Base-by-base conservation (phyloP, 2,329 filamentous ascomycete genomes). In the Sclerotinia minor region DNA sequence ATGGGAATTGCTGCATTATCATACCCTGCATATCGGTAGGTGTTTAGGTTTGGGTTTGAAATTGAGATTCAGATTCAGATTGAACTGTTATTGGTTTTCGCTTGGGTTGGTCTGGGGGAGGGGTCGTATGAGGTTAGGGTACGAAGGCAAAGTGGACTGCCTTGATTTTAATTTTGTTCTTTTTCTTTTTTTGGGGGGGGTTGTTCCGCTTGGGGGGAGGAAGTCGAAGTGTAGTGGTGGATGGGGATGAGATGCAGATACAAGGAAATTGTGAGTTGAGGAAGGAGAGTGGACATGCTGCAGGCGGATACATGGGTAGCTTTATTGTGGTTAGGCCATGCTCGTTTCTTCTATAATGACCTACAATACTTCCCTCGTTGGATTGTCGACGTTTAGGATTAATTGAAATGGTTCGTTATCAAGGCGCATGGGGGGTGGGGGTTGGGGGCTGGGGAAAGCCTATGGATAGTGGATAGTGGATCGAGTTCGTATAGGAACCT, bases 1-100 rank as follows among this genome's bases (percentile, higher is more conserved):
- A 61, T 61, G 45, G 59, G 59, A 26, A 61, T 38, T 61, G 59
- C 59, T 61, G 45, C 32, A 61, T 41, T 50, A 61, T 61, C 59
- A 61, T 61, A 61, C 59, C 59, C 59, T 61, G 59, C 45, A 61
- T 61, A 61, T 61, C 35, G 15, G 29, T 38, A 24, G 59, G 59
- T 50, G 59, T 61, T 61, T 61, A 32, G 59, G 59, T 17, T 61
- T 50, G 59, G 29, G 45, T 24, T 61, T 47, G 1, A 41, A 41
- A n/a, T 32, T 49, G 13, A 44, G 58, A 29, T 61, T 61, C 15
- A 61, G 21, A 11, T 24, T 61, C 19, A 24, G n/a, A 11, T 50
- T 38, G 32, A 52, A 15, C 5, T 52, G 24, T 61, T 32, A 61
- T 41, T 49, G 45, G 45, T 21, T n/a, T 61, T 49, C 21, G 29